Evolutionary conservation across 352 stramenopile species (phyloP).

Genomic region (Phytophthora megakarya): DNA sequence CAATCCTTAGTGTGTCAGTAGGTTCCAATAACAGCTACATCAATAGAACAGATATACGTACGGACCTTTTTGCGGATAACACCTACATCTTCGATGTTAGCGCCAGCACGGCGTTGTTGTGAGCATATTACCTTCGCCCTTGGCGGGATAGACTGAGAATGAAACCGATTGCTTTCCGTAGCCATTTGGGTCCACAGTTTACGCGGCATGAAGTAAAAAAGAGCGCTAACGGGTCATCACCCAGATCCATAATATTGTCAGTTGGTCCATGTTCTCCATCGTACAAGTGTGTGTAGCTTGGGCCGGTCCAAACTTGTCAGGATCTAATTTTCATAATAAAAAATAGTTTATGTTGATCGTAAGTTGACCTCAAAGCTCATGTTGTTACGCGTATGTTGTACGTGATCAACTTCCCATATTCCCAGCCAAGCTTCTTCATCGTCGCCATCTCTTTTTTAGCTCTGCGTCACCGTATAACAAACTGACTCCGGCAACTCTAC

Average conservation of each 20-base stretch:
- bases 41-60: too few species aligned
- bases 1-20: too few species aligned
- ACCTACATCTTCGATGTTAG: too few species aligned
- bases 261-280: not conserved
- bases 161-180: not conserved
- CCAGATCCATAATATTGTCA: not conserved
- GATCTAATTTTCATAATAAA: not conserved
- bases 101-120: too few species aligned
- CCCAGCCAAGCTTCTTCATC: not conserved
- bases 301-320: not conserved
- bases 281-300: not conserved
- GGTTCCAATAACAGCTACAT: too few species aligned
- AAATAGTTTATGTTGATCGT: not conserved
- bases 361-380: not conserved
- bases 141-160: not conserved
- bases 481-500: not conserved
- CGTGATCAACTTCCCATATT: not conserved
- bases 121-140: too few species aligned
- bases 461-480: not conserved
- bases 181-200: not conserved
- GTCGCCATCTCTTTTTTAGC: not conserved
- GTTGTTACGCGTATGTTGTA: not conserved
- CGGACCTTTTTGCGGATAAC: too few species aligned
- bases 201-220: not conserved
- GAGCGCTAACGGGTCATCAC: not conserved